Percentiles rank a stretch among this genome's conserved stretches.
Evolutionary conservation across 768 basidiomycete genomes (phyloP).

Genomic region (Trichaptum fuscoviolaceum): DNA sequence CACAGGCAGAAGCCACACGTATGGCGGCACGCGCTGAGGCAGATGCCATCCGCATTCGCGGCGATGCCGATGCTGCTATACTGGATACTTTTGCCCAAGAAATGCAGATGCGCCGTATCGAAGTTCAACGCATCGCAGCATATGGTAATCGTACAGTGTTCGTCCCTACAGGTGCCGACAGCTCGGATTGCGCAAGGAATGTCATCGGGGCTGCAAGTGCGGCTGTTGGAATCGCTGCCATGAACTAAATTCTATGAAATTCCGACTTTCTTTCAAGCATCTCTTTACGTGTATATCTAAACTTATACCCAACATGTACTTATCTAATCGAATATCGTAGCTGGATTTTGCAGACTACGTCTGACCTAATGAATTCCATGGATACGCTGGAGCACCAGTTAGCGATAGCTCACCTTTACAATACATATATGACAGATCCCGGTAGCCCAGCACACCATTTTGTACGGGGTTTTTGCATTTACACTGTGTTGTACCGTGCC

Average conservation of each 20-base stretch:
- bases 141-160: constrained; percentile 69
- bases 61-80: constrained; percentile 56
- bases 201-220: neutral
- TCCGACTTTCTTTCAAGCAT: neutral
- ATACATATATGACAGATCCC: no score
- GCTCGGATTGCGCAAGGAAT: neutral
- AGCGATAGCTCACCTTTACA: no score
- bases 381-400: neutral
- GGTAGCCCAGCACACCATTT: no score
- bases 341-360: neutral
- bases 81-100: constrained; percentile 65
- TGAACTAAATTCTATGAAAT: neutral
- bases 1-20: constrained; percentile 73
- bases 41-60: constrained; percentile 58
- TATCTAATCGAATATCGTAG: neutral
- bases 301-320: neutral
- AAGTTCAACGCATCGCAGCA: constrained; percentile 56
- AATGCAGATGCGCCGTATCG: constrained; percentile 66
- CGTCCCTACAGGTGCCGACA: constrained; percentile 49
- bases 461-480: no score
- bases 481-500: no score
- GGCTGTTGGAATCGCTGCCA: neutral
- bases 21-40: constrained; percentile 73
- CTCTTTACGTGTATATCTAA: neutral
- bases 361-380: neutral